Conservation (phyloP, 371 early-diverging fungal genomes). For the Fennellomyces sp. region DNA sequence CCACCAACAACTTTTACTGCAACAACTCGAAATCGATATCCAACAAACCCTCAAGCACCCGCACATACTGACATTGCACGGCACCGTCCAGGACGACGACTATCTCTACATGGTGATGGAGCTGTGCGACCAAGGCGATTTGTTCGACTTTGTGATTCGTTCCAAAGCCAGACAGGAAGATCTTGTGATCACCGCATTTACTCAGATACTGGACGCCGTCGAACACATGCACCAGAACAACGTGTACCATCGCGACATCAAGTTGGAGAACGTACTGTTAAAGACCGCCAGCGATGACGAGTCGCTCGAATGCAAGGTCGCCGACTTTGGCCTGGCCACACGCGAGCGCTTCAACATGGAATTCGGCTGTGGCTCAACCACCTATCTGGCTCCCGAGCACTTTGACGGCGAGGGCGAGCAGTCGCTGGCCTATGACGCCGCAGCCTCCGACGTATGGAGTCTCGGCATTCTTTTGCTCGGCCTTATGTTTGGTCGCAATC, state of each 20-base stretch:
- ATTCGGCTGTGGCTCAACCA: constrained; percentile 79
- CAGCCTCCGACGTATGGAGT: constrained; percentile 79
- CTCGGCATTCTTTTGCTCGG: constrained; percentile 78
- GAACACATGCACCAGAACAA: constrained; percentile 56
- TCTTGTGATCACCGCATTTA: constrained; percentile 49
- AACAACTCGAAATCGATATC: constrained; percentile 77
- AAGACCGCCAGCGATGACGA: constrained; percentile 32
- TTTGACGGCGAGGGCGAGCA: constrained; percentile 56
- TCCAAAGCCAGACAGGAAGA: constrained; percentile 25
- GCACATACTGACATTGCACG: constrained; percentile 65
- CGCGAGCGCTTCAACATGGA: constrained; percentile 69
- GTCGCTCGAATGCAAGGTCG: constrained; percentile 66
- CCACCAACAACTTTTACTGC: constrained; percentile 60
- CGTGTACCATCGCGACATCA: constrained; percentile 78
- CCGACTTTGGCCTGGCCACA: constrained; percentile 88
- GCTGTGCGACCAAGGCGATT: constrained; percentile 65
- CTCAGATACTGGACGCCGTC: constrained; percentile 60
- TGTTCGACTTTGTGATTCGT: constrained; percentile 64
- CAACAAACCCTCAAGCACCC: constrained; percentile 69
- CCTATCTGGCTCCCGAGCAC: constrained; percentile 70
- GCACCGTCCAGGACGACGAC: constrained; percentile 54
- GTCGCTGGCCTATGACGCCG: constrained; percentile 57
- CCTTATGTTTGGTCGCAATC: constrained; percentile 77
- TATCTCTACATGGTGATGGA: constrained; percentile 66
- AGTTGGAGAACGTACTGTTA: constrained; percentile 79